Evolutionary conservation across 164 flowering plant genomes (phyloP).

Genomic region (Pachysandra terminalis): DNA sequence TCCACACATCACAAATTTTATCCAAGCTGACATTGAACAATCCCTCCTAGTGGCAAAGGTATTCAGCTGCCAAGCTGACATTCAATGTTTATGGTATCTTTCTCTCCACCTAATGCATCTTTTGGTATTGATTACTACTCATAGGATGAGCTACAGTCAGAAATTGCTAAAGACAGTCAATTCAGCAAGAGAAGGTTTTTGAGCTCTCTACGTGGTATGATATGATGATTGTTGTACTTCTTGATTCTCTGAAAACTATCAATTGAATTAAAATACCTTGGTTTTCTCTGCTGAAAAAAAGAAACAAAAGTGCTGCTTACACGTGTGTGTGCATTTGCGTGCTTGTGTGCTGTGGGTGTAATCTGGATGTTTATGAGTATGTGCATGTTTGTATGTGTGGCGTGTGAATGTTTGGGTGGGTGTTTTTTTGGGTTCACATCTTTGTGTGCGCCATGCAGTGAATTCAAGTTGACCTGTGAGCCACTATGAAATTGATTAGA

Average conservation of each 20-base stretch:
- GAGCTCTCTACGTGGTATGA: slow-evolving; percentile 26
- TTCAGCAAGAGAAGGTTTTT: slow-evolving; percentile 21
- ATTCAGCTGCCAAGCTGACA: slow-evolving; percentile 1
- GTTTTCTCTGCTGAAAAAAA: background rate
- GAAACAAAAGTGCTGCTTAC: too few species aligned
- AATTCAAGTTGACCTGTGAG: too few species aligned
- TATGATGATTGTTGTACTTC: background rate
- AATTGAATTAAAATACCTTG: background rate
- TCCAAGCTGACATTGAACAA: slow-evolving; percentile 24
- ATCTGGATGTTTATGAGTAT: too few species aligned
- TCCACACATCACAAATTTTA: slow-evolving; percentile 28
- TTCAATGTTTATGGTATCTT: background rate
- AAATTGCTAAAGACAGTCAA: slow-evolving; percentile 22
- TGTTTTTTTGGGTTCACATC: too few species aligned
- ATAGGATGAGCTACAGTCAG: slow-evolving; percentile 19
- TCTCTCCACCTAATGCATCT: background rate
- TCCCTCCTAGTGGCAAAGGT: slow-evolving; percentile 24
- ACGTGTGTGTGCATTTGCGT: too few species aligned
- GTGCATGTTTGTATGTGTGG: too few species aligned
- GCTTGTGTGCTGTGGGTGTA: too few species aligned
- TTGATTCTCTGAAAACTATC: background rate
- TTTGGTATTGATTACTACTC: slow-evolving; percentile 3
- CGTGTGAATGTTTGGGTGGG: too few species aligned
- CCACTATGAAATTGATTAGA: too few species aligned
- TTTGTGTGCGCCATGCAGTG: too few species aligned